Evolutionary conservation across 1,284 basidiomycete genomes (phyloP), one percentile per base, ranked within the genome.

Genomic region (Stereum hirsutum): DNA sequence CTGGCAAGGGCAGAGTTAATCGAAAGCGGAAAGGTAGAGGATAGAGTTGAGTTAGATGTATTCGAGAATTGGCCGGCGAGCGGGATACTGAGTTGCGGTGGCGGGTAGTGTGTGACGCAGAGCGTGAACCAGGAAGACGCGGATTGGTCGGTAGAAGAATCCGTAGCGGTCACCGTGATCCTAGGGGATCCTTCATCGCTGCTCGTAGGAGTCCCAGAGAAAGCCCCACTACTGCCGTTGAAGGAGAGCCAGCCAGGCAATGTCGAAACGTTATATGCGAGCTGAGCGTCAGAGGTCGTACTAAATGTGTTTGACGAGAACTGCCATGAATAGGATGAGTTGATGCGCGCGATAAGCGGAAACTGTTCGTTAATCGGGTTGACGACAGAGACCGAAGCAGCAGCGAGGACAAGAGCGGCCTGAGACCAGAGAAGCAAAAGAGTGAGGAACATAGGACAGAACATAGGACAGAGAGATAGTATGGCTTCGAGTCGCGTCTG

Each of bases 241-340:
- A 89, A 87, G 11, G 64, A 58, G 42, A 85, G 69, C 85, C 86
- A 89, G 12, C 54, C 42, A 5, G 85, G 82, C 24, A 86, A 63
- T 28, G 60, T 48, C 12, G 66, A 68, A 1, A 69, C 67, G 4
- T 72, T 63, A 53, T 76, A 79, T 25, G 46, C 55, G 36, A 80
- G 54, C 5, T 55, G 52, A 37, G 59, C 40, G 36, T 68, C 68
- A 42, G 64, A 56, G 19, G 64, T 50, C n/a, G 72, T 74, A 19
- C 58, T 55, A 57, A 88, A 89, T 0, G 86, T 85, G 41, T 61
- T 57, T 6, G 62, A 54, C 49, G 78, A 70, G 52, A 85, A 70
- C 2, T 75, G 61, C 84, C 85, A 90, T 35, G 68, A 65, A 56
- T 73, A 90, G 32, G 68, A 64, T 51, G 72, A 53, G 55, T 67